Evolutionary conservation across 2,329 filamentous ascomycete species (phyloP).

Genomic region (Pseudopithomyces maydicus): DNA sequence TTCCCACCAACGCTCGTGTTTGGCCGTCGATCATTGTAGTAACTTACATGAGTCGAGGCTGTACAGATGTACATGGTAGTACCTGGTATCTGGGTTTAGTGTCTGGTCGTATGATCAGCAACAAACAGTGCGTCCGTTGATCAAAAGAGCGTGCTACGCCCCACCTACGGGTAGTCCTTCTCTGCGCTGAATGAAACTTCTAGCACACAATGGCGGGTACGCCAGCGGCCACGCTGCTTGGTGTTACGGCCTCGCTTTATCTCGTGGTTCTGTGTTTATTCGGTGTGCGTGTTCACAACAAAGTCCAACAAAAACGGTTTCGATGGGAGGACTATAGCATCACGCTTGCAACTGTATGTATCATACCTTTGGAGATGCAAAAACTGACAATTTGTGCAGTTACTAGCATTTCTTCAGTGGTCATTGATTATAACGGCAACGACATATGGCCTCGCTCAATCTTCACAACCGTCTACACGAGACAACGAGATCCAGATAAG

Average conservation of each 20-base stretch:
- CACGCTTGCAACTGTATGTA: slow-evolving; percentile 14
- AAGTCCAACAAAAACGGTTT: slow-evolving; percentile 9
- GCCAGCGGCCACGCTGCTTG: slow-evolving; percentile 15
- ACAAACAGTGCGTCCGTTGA: not conserved
- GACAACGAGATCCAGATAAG: not conserved
- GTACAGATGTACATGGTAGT: not conserved
- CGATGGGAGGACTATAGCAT: slow-evolving; percentile 25
- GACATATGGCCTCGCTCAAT: slow-evolving; percentile 11
- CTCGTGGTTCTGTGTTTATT: slow-evolving; percentile 13
- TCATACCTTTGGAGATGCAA: not conserved
- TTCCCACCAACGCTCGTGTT: not conserved
- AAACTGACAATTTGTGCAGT: slow-evolving; percentile 3
- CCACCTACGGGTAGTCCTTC: not conserved
- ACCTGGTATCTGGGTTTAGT: not conserved
- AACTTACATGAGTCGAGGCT: not conserved
- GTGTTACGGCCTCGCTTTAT: slow-evolving; percentile 17
- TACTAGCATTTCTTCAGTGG: slow-evolving; percentile 16
- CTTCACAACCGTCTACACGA: slow-evolving; percentile 8
- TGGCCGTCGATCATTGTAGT: slow-evolving; percentile 10
- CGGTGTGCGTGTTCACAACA: slow-evolving; percentile 14
- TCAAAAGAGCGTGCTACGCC: not conserved
- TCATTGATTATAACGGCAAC: slow-evolving; percentile 13
- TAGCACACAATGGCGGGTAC: not conserved
- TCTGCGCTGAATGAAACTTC: not conserved
- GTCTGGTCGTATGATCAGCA: not conserved